Conservation (phyloP, 2,329 filamentous ascomycete species). For the Immersiporthe knoxdaviesiana region DNA sequence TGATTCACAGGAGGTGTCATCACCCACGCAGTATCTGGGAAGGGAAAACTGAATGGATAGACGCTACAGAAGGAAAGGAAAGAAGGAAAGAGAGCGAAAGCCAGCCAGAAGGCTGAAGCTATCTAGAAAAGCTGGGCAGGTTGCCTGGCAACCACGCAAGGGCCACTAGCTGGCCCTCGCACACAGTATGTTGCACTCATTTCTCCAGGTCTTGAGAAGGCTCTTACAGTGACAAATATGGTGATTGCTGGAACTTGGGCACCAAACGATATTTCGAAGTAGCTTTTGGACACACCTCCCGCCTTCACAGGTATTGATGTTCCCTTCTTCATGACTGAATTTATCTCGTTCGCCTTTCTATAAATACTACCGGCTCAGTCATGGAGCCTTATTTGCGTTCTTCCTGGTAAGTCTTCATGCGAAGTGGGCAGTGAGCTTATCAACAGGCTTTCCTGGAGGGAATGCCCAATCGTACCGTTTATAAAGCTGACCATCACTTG, state of each 20-base stretch:
- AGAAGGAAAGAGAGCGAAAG: too few relatives aligned
- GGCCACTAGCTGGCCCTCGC: too few relatives aligned
- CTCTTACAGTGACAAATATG: not conserved
- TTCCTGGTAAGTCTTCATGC: not conserved
- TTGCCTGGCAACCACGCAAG: too few relatives aligned
- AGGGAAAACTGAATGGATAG: too few relatives aligned
- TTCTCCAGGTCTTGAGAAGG: not conserved
- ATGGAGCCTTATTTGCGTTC: not conserved
- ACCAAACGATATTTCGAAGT: not conserved
- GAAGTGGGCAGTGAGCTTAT: constrained; percentile 18
- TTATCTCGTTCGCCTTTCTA: not conserved
- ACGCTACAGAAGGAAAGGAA: too few relatives aligned
- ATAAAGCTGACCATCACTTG: constrained; percentile 12
- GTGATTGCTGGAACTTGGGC: not conserved
- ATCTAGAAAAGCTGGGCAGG: too few relatives aligned
- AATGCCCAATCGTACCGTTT: constrained; percentile 13
- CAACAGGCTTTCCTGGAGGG: constrained; percentile 3
- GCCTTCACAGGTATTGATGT: not conserved
- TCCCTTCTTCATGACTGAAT: not conserved
- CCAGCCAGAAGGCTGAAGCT: too few relatives aligned
- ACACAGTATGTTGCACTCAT: not conserved
- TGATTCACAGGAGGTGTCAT: too few relatives aligned
- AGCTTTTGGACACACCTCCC: too few relatives aligned
- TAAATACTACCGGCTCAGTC: not conserved
- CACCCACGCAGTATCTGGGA: too few relatives aligned